These are phyloP conservation scores for Moelleriella libera DNA, from an alignment of 2,329 filamentous ascomycete genomes.

Conservation along the genomic window DNA sequence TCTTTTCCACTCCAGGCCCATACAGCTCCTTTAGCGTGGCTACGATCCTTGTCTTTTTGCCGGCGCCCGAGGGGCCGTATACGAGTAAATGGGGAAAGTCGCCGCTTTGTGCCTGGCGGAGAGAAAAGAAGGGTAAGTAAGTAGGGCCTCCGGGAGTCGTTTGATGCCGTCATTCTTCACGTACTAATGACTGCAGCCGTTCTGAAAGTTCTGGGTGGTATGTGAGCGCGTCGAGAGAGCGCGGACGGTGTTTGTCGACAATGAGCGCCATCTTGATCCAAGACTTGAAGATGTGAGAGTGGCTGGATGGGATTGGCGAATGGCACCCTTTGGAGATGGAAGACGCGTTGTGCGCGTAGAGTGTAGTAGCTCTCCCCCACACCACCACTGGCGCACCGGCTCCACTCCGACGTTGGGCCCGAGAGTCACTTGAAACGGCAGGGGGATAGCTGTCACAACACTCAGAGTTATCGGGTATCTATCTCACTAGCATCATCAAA, in stretches of 20 bases:
- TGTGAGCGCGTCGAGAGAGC: conserved; percentile 62
- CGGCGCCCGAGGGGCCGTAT: conserved; percentile 90
- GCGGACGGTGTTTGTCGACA: conserved; percentile 58
- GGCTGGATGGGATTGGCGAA: conserved; percentile 7
- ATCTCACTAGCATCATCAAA: no score
- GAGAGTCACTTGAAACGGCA: no score
- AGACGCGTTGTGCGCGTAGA: conserved; percentile 24
- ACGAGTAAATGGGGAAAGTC: conserved; percentile 97
- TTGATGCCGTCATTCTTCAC: background rate
- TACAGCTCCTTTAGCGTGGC: conserved; percentile 92
- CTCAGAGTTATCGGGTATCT: no score
- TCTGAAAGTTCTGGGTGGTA: conserved; percentile 86
- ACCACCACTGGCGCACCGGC: background rate
- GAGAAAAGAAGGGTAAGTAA: background rate
- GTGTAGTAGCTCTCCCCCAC: conserved; percentile 8
- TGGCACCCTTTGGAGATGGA: conserved; percentile 11
- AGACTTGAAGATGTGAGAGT: conserved; percentile 4
- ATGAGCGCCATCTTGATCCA: conserved; percentile 45
- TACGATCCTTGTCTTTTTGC: conserved; percentile 95
- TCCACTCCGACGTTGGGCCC: background rate
- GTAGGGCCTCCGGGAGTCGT: no score
- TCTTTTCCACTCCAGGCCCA: conserved; percentile 95
- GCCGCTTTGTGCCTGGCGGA: conserved; percentile 70
- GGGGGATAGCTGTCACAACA: no score
- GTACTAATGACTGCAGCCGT: conserved; percentile 68